Evolutionary conservation across 805 yeast genomes (phyloP), one percentile per base, ranked within the genome.

Genomic region (Candida xiaguanensis): DNA sequence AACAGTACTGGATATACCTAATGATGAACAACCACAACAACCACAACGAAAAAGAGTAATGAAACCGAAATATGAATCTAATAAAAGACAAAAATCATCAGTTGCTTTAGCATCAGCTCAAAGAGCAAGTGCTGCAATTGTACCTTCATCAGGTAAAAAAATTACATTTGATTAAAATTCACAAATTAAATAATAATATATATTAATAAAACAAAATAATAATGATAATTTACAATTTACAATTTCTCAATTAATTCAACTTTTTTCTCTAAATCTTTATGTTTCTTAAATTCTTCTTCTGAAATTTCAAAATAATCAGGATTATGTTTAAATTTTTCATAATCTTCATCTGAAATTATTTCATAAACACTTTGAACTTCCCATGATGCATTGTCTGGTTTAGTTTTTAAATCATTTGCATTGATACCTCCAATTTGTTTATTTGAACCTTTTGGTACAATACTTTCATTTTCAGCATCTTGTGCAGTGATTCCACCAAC

Each of bases 81-180:
- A 70, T 44, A 70, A 71, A 44, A 71, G 89, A 61, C 57, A 75
- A 41, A 78, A 75, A 48, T 82, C 97, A 7, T 90, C 96, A 33
- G 76, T 86, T 31, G 96, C 96, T 0, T 72, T 91, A 51, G 91
- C 96, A 2, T 70, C 71, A 12, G 96, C 98, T 3, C 95, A 77
- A 64, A 80, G 98, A 67, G 95, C 81, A 7, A 82, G 86, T 52
- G 87, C 88, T 14, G 90, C 95, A 5, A 86, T 91, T 56, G 95
- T 89, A 20, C 79, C 86, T 36, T 84, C 96, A 1, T 71, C 81
- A n/a, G 98, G 98, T 59, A 90, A 86, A 64, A 91, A 89, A 59
- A 71, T 75, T 29, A 82, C 76, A 5, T 87, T 87, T 56, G 83
- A 82, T 49, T 77, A 59, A 46, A 26, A 27, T 9, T 12, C 9